Evolutionary conservation across 495 filamentous ascomycete species (phyloP).

Genomic region (Clohesyomyces aquaticus): DNA sequence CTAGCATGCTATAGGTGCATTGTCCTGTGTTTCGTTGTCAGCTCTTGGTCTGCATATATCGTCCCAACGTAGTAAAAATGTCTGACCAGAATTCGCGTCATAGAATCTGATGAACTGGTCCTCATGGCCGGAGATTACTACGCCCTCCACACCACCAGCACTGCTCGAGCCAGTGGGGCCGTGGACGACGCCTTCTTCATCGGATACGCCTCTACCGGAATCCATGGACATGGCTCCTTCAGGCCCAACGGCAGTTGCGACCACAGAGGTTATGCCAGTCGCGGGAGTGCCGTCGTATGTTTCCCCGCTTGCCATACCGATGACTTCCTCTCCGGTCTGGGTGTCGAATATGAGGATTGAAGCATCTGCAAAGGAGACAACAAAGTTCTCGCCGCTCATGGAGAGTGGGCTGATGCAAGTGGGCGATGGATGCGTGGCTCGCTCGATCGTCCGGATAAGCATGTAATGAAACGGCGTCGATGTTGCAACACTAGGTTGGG

Average conservation of each 20-base stretch:
- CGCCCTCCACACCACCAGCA: constrained; percentile 74
- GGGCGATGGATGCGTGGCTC: constrained; percentile 69
- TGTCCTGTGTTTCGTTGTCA: constrained; percentile 64
- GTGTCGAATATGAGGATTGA: constrained; percentile 91
- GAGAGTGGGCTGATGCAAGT: constrained; percentile 91
- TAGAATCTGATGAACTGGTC: constrained; percentile 95
- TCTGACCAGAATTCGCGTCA: constrained; percentile 95
- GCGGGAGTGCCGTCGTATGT: constrained; percentile 85
- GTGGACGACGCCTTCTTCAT: constrained; percentile 69
- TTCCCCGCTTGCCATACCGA: constrained; percentile 87
- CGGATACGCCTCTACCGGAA: constrained; percentile 60
- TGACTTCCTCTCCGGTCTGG: constrained; percentile 85
- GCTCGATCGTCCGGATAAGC: constrained; percentile 81
- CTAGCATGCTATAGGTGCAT: constrained; percentile 98
- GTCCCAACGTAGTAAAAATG: too few relatives aligned
- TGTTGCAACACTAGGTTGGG: constrained; percentile 84
- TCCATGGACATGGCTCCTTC: constrained; percentile 71
- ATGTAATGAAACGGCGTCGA: constrained; percentile 64
- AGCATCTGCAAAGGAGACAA: constrained; percentile 88
- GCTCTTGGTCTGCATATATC: neutral
- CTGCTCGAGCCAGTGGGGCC: constrained; percentile 83
- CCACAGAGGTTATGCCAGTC: constrained; percentile 89
- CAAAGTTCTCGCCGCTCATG: constrained; percentile 84
- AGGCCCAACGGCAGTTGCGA: constrained; percentile 79
- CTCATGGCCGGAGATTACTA: constrained; percentile 93